Percentiles rank a stretch among this genome's conserved stretches.
Evolutionary conservation across 2,329 filamentous ascomycete species (phyloP).

Genomic region (Ilyonectria destructans): DNA sequence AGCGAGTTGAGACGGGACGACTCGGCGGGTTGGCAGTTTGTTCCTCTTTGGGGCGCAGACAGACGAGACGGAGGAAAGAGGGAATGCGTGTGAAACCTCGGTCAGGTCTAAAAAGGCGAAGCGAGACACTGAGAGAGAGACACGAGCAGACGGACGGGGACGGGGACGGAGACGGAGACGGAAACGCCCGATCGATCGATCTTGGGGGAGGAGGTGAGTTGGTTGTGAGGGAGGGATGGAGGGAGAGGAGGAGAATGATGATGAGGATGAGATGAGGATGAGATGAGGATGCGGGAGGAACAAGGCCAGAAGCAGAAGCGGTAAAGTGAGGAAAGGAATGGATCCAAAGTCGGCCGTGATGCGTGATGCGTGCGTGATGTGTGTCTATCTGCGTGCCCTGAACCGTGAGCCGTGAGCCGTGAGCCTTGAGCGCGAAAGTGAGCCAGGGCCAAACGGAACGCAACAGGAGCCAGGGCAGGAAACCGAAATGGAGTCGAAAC

Average conservation of each 20-base stretch:
- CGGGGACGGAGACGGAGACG: neutral
- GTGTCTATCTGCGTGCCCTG: neutral
- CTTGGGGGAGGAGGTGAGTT: neutral
- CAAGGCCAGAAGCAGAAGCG: neutral
- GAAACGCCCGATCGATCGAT: neutral
- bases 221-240: neutral
- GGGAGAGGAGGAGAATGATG: neutral
- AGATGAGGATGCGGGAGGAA: neutral
- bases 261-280: neutral
- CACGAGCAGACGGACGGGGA: neutral
- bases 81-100: slow-evolving; percentile 10
- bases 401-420: neutral
- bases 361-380: neutral
- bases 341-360: slow-evolving; percentile 5
- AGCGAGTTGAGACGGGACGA: slow-evolving; percentile 7
- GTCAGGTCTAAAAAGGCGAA: slow-evolving; percentile 16
- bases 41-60: neutral
- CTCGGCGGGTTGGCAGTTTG: neutral
- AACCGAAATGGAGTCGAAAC: slow-evolving; percentile 21
- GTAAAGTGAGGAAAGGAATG: slow-evolving; percentile 12
- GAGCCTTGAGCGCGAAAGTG: slow-evolving; percentile 31
- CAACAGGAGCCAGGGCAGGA: slow-evolving; percentile 11
- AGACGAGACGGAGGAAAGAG: neutral
- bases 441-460: slow-evolving; percentile 24
- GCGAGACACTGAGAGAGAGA: slow-evolving; percentile 11